Evolutionary conservation across 169 alveolate genomes (phyloP).

Genomic region (Plasmodium berghei): DNA sequence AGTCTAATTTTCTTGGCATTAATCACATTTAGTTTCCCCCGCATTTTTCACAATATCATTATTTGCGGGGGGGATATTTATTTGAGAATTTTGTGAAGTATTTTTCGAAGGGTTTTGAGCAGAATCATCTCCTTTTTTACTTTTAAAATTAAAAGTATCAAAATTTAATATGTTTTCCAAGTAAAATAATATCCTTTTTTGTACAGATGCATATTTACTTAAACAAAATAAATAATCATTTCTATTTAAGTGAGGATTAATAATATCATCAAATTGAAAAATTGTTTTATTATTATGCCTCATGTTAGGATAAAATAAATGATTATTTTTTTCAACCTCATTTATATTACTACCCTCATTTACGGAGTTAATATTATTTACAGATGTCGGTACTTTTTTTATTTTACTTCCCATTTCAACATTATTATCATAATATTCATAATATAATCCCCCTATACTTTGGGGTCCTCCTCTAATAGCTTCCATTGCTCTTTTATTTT

Average conservation of each 20-base stretch:
- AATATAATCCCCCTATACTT: too few species aligned
- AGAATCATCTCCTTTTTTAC: slow-evolving; percentile 39
- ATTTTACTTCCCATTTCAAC: not conserved
- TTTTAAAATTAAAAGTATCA: slow-evolving; percentile 60
- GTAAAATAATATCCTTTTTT: slow-evolving; percentile 58
- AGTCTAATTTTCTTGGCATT: too few species aligned
- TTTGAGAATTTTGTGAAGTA: not conserved
- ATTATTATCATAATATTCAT: too few species aligned
- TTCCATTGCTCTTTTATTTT: too few species aligned
- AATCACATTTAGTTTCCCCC: too few species aligned
- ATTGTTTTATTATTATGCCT: slow-evolving; percentile 18
- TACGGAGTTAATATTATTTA: too few species aligned
- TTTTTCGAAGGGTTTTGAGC: not conserved
- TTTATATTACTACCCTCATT: not conserved
- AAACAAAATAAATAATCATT: slow-evolving; percentile 38
- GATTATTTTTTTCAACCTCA: slow-evolving; percentile 5
- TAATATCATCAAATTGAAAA: slow-evolving; percentile 67
- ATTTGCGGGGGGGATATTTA: too few species aligned
- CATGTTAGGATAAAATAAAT: not conserved
- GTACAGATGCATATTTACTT: slow-evolving; percentile 65
- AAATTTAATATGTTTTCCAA: slow-evolving; percentile 64
- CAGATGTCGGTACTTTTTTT: too few species aligned
- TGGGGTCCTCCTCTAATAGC: too few species aligned
- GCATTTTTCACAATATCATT: too few species aligned
- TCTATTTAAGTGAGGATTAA: slow-evolving; percentile 46